phyloP scores from a whole-genome alignment of 2,329 filamentous ascomycete genomes.

The Dothistroma pini region DNA sequence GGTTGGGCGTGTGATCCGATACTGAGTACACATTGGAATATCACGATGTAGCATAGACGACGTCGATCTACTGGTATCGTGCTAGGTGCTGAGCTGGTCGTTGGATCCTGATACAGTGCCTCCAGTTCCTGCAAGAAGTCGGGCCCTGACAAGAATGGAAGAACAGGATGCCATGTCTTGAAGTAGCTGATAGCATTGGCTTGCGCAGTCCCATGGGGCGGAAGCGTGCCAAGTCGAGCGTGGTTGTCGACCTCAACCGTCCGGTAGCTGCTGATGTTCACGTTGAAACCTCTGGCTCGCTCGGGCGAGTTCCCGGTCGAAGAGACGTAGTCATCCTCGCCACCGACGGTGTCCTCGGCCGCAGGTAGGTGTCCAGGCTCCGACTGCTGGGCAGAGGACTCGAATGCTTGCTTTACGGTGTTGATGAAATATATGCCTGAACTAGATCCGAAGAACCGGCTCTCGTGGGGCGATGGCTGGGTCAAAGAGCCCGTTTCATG shows the following conservation, averaged over 20 bases:
- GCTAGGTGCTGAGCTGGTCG: constrained; percentile 28
- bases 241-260: constrained; percentile 18
- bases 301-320: constrained; percentile 21
- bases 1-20: constrained; percentile 35
- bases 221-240: constrained; percentile 24
- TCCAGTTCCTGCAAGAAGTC: constrained; percentile 48
- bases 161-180: constrained; percentile 51
- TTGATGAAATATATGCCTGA: constrained; percentile 54
- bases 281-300: constrained; percentile 15
- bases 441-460: constrained; percentile 49
- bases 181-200: constrained; percentile 50
- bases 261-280: constrained; percentile 16
- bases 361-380: constrained; percentile 13
- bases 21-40: constrained; percentile 52
- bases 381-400: constrained; percentile 24
- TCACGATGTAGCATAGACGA: constrained; percentile 36
- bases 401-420: constrained; percentile 52
- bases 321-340: constrained; percentile 21
- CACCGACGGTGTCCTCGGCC: constrained; percentile 23
- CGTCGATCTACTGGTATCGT: constrained; percentile 20
- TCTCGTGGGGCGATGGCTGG: constrained; percentile 18
- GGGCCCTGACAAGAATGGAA: constrained; percentile 52
- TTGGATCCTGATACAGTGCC: constrained; percentile 37
- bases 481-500: constrained; percentile 23
- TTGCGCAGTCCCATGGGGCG: constrained; percentile 36